Percentiles rank a stretch among this genome's conserved stretches.
These are phyloP conservation scores for Sabuloglossum arenarium DNA, from an alignment of 495 filamentous ascomycete genomes.

Conservation along the genomic window DNA sequence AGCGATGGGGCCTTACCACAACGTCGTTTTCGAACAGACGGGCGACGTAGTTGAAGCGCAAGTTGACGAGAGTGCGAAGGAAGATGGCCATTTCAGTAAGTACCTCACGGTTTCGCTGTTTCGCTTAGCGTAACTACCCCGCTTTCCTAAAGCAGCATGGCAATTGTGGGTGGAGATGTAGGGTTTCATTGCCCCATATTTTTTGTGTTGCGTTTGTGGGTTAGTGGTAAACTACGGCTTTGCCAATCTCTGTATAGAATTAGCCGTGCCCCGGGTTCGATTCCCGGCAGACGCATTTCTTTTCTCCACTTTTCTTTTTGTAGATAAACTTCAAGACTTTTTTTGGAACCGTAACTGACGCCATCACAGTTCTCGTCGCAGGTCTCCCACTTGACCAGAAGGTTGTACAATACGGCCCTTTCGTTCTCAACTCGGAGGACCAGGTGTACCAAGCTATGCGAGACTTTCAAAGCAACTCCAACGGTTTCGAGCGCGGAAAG, in stretches of 20 bases:
- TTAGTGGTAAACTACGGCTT: slow-evolving; percentile 4
- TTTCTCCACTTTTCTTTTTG: slow-evolving; percentile 1
- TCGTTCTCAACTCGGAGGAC: slow-evolving; percentile 67
- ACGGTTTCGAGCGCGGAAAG: slow-evolving; percentile 76
- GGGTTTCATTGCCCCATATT: slow-evolving; percentile 10
- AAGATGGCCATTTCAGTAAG: slow-evolving; percentile 39
- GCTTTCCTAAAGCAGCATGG: not conserved
- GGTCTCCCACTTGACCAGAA: slow-evolving; percentile 78
- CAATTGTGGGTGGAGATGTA: not conserved
- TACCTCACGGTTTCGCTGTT: not conserved
- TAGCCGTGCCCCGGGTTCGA: slow-evolving; percentile 3
- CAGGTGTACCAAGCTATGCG: slow-evolving; percentile 79
- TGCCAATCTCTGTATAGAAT: not conserved
- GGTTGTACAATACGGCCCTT: slow-evolving; percentile 91
- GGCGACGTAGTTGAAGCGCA: slow-evolving; percentile 53
- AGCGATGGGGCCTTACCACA: slow-evolving; percentile 52
- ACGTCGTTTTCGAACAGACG: slow-evolving; percentile 67
- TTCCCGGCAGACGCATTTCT: slow-evolving; percentile 2
- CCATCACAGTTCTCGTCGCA: slow-evolving; percentile 41
- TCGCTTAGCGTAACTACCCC: not conserved
- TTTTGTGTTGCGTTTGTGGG: not conserved
- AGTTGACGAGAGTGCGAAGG: slow-evolving; percentile 46
- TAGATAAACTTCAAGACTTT: no score
- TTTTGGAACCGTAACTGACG: no score
- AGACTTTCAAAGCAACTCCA: slow-evolving; percentile 65